A percentile compares a stretch with the other conserved stretches of the same genome.
These are phyloP conservation scores for Cytospora paraplurivora DNA, from an alignment of 2,329 filamentous ascomycete genomes.

Conservation along the genomic window DNA sequence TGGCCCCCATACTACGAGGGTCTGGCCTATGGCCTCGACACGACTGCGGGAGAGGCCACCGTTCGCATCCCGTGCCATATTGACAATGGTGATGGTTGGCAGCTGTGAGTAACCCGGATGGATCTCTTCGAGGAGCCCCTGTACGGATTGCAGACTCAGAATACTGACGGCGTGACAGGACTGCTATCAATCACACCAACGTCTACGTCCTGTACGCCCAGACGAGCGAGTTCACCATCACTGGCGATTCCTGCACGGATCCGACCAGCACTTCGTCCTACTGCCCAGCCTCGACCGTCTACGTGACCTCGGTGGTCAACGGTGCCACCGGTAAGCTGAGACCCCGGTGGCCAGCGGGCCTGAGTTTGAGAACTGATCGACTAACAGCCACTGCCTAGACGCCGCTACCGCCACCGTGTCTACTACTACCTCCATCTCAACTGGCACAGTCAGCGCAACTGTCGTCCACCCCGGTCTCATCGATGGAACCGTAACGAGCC, in stretches of 20 bases:
- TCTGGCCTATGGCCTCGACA: slow-evolving; percentile 22
- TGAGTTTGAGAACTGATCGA: background rate
- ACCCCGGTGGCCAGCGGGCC: background rate
- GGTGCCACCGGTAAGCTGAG: background rate
- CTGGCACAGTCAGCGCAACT: slow-evolving; percentile 9
- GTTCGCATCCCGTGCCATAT: slow-evolving; percentile 23
- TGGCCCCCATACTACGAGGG: slow-evolving; percentile 25
- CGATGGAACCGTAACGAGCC: slow-evolving; percentile 10
- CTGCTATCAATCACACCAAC: slow-evolving; percentile 26
- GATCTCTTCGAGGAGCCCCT: too few species aligned
- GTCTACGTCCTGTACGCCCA: slow-evolving; percentile 28
- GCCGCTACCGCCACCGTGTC: background rate
- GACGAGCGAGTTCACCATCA: slow-evolving; percentile 21
- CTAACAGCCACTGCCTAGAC: background rate
- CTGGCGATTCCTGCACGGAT: slow-evolving; percentile 20
- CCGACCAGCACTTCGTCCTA: slow-evolving; percentile 11
- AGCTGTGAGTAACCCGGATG: slow-evolving; percentile 5
- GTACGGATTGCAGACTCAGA: background rate
- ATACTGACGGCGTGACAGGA: background rate
- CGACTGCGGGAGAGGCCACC: background rate
- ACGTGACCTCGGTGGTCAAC: slow-evolving; percentile 13
- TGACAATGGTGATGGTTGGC: slow-evolving; percentile 15
- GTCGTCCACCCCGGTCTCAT: slow-evolving; percentile 18
- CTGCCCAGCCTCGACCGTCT: slow-evolving; percentile 15
- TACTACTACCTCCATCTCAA: background rate